phyloP scores from a whole-genome alignment of 495 filamentous ascomycete species.

The Entonaema liquescens region DNA sequence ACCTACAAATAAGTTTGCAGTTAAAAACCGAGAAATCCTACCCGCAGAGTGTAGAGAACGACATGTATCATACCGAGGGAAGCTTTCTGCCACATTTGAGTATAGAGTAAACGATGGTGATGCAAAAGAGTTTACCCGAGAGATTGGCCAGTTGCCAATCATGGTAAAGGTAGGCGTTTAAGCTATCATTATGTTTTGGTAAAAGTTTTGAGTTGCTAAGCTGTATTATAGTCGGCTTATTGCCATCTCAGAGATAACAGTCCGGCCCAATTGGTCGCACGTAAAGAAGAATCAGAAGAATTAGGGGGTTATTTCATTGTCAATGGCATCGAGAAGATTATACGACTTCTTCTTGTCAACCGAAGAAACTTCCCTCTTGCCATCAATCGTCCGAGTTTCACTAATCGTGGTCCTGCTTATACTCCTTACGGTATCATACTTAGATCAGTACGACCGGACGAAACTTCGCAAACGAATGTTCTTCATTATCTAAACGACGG shows the following conservation, averaged over 20 bases:
- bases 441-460: slow-evolving; percentile 90
- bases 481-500: slow-evolving; percentile 95
- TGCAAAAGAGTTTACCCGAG: slow-evolving; percentile 78
- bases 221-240: slow-evolving; percentile 70
- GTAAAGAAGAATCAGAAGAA: slow-evolving; percentile 94
- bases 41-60: slow-evolving; percentile 95
- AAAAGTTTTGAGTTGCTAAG: slow-evolving; percentile 14
- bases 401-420: slow-evolving; percentile 82
- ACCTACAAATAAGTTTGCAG: slow-evolving; percentile 78
- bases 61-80: slow-evolving; percentile 90
- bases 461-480: slow-evolving; percentile 97
- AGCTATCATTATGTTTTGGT: not conserved
- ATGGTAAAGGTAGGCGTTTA: slow-evolving; percentile 77
- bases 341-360: slow-evolving; percentile 88
- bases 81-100: slow-evolving; percentile 80
- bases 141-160: slow-evolving; percentile 87
- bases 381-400: slow-evolving; percentile 87
- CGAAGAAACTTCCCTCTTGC: slow-evolving; percentile 94
- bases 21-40: slow-evolving; percentile 79
- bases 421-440: slow-evolving; percentile 90
- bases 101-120: slow-evolving; percentile 86
- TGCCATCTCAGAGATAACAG: slow-evolving; percentile 89
- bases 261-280: slow-evolving; percentile 79
- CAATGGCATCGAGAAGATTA: slow-evolving; percentile 95
- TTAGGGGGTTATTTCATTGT: slow-evolving; percentile 94